A percentile compares a stretch with the other conserved stretches of the same genome.
Evolutionary conservation across 768 basidiomycete species (phyloP).

Genomic region (Lyophyllum decastes): DNA sequence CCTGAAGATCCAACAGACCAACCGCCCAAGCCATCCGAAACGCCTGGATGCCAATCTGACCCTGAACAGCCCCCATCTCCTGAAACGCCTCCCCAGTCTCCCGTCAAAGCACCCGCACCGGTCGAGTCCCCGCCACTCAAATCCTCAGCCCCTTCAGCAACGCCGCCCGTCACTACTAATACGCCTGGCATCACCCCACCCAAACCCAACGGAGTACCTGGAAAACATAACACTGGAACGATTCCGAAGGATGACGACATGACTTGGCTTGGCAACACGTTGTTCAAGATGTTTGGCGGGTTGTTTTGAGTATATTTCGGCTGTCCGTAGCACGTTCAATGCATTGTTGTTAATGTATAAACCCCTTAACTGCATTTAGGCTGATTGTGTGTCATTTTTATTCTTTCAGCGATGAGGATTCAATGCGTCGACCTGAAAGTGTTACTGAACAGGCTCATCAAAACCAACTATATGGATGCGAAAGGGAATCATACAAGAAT

Average conservation of each 20-base stretch:
- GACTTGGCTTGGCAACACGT: not conserved
- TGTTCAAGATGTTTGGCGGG: conserved; percentile 2
- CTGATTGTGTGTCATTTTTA: too few relatives aligned
- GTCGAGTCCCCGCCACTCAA: not conserved
- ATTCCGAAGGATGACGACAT: not conserved
- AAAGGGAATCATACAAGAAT: too few relatives aligned
- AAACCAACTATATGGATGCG: too few relatives aligned
- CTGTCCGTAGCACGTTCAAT: not conserved
- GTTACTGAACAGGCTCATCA: too few relatives aligned
- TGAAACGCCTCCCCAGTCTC: not conserved
- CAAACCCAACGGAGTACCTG: not conserved
- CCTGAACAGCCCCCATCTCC: not conserved
- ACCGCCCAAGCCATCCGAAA: not conserved
- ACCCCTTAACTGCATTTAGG: not conserved
- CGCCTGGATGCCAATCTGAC: not conserved
- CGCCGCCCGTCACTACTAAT: not conserved
- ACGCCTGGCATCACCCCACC: not conserved
- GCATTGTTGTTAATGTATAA: not conserved
- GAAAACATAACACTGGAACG: not conserved
- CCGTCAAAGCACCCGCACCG: not conserved
- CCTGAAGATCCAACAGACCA: not conserved
- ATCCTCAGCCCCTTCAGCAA: not conserved
- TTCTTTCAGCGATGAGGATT: too few relatives aligned
- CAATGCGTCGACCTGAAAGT: too few relatives aligned
- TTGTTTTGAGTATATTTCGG: not conserved